Evolutionary conservation across 73 alveolate genomes (phyloP).

Genomic region (Paramecium caudatum): DNA sequence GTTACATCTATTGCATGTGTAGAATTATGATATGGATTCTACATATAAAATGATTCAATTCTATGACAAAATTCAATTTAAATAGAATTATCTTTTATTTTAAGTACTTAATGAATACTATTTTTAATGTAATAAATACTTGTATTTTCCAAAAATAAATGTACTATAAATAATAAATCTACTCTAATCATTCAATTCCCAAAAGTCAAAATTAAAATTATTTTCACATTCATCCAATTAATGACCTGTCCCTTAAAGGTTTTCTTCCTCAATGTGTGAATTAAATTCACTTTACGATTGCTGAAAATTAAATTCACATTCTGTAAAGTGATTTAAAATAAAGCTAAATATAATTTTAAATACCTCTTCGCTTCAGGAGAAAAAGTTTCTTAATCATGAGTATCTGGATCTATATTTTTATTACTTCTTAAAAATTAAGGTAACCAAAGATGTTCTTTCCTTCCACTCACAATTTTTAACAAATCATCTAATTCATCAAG

Average conservation of each 20-base stretch:
- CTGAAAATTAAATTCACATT: slow-evolving; percentile 38
- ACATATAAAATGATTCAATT: slow-evolving; percentile 28
- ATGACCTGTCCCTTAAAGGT: background rate
- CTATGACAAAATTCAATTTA: slow-evolving; percentile 60
- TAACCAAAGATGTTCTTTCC: slow-evolving; percentile 39
- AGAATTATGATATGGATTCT: slow-evolving; percentile 66
- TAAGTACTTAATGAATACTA: slow-evolving; percentile 40
- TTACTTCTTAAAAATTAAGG: slow-evolving; percentile 56
- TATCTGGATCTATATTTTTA: background rate
- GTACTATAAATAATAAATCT: slow-evolving; percentile 37
- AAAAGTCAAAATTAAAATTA: slow-evolving; percentile 56
- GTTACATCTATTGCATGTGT: slow-evolving; percentile 65
- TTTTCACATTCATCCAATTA: background rate
- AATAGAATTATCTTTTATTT: background rate
- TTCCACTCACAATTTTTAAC: slow-evolving; percentile 16
- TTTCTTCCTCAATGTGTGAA: background rate
- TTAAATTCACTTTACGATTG: background rate
- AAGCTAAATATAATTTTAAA: background rate
- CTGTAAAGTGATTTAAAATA: slow-evolving; percentile 62
- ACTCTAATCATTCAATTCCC: slow-evolving; percentile 4
- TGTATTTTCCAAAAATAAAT: slow-evolving; percentile 28
- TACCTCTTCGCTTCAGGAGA: slow-evolving; percentile 66
- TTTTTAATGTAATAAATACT: background rate
- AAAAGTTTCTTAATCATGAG: background rate
- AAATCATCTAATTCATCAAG: slow-evolving; percentile 52